Conservation (phyloP, 192 early-diverging fungal genomes). For the Paraglomus occultum region DNA sequence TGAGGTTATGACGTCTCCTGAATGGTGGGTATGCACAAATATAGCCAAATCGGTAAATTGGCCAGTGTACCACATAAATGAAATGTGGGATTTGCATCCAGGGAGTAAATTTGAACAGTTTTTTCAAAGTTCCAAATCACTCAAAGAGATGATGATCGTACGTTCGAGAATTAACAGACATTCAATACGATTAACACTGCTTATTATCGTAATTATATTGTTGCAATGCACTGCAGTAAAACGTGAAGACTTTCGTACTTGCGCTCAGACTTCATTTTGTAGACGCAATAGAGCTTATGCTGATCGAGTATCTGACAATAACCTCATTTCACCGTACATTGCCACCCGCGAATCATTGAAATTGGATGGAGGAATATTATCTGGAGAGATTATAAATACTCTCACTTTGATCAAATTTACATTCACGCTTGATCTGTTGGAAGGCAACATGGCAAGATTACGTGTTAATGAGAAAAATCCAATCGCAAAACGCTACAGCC, state of each 20-base stretch:
- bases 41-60: too few relatives aligned
- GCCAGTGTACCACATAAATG: too few relatives aligned
- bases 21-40: too few relatives aligned
- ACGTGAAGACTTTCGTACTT: constrained; percentile 87
- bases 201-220: background rate
- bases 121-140: too few relatives aligned
- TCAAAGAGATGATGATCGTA: too few relatives aligned
- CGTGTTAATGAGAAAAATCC: constrained; percentile 66
- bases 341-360: constrained; percentile 58
- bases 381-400: constrained; percentile 56
- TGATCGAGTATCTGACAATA: constrained; percentile 43
- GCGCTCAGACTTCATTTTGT: constrained; percentile 86
- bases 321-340: constrained; percentile 57
- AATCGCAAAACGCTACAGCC: constrained; percentile 69
- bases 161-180: too few relatives aligned
- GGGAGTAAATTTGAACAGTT: too few relatives aligned
- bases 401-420: constrained; percentile 40
- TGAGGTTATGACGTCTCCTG: too few relatives aligned
- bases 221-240: constrained; percentile 55
- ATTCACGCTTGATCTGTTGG: constrained; percentile 54
- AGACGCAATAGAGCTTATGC: constrained; percentile 83
- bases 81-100: too few relatives aligned
- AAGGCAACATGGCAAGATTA: constrained; percentile 57
- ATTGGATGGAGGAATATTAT: constrained; percentile 51
- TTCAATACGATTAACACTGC: too few relatives aligned